phyloP scores from a whole-genome alignment of 2,329 filamentous ascomycete genomes.

The Ophiocordyceps sinensis region DNA sequence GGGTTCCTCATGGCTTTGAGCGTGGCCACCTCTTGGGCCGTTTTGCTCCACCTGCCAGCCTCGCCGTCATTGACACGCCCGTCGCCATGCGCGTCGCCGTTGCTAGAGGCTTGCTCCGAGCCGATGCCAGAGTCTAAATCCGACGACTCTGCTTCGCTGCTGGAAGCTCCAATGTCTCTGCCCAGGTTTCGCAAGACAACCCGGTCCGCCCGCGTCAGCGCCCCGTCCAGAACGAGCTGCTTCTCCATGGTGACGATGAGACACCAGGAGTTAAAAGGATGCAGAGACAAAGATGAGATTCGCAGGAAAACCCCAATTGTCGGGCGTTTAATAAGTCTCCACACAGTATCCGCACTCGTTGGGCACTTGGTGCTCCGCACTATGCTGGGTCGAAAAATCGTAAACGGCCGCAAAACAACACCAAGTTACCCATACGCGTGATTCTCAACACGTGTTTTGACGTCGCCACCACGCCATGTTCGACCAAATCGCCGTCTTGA shows the following conservation, averaged over 20 bases:
- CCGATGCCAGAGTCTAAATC: conserved; percentile 5
- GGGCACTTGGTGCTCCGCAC: too few relatives aligned
- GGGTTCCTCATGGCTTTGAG: conserved; percentile 29
- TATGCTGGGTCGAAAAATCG: too few relatives aligned
- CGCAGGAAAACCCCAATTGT: too few relatives aligned
- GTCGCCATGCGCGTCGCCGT: background rate
- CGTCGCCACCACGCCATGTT: too few relatives aligned
- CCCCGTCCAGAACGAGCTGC: conserved; percentile 20
- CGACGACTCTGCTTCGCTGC: background rate
- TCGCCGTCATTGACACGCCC: background rate
- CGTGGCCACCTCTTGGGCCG: conserved; percentile 11
- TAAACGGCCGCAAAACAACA: too few relatives aligned
- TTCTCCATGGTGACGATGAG: conserved; percentile 7
- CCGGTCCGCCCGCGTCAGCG: conserved; percentile 25
- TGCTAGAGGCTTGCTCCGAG: conserved; percentile 1
- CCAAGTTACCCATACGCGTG: too few relatives aligned
- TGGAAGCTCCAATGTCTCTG: conserved; percentile 17
- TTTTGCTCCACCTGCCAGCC: background rate
- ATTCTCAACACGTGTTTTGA: too few relatives aligned
- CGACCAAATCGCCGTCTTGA: too few relatives aligned
- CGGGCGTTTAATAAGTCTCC: too few relatives aligned
- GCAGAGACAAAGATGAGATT: background rate
- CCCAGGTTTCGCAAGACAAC: conserved; percentile 25
- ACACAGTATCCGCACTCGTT: too few relatives aligned
- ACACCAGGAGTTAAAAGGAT: background rate